These are phyloP conservation scores for Colletotrichum brevisporum DNA, from an alignment of 2,329 filamentous ascomycete species.

Conservation along the genomic window DNA sequence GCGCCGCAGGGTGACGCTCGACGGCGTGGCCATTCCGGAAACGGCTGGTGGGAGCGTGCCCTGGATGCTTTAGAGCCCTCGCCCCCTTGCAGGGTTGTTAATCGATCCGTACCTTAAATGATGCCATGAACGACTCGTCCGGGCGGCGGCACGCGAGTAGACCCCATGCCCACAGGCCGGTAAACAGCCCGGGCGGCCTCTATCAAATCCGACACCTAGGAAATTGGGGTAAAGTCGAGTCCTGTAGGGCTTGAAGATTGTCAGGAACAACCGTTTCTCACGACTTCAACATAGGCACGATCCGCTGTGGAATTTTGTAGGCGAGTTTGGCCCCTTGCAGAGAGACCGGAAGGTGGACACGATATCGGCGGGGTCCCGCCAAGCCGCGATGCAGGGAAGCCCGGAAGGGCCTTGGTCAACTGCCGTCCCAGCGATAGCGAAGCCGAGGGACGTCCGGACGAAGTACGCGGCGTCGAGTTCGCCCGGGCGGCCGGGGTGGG, in stretches of 20 bases:
- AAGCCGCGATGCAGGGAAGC: conserved; percentile 29
- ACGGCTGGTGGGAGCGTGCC: neutral
- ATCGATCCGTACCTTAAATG: neutral
- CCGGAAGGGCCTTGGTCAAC: conserved; percentile 18
- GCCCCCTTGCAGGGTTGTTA: neutral
- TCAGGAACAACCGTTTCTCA: too few relatives aligned
- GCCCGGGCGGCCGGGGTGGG: too few relatives aligned
- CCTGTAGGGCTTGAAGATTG: too few relatives aligned
- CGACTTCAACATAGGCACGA: too few relatives aligned
- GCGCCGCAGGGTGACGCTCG: neutral
- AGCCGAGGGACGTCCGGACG: conserved; percentile 5
- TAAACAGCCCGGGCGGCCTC: neutral
- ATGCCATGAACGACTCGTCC: conserved; percentile 17
- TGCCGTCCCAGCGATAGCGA: conserved; percentile 13
- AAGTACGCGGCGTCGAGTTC: neutral
- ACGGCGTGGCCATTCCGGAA: conserved; percentile 7
- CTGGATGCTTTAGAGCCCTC: neutral
- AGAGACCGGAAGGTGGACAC: too few relatives aligned
- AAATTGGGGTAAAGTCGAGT: too few relatives aligned
- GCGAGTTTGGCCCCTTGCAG: too few relatives aligned
- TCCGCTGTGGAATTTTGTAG: too few relatives aligned
- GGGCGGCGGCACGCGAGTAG: neutral
- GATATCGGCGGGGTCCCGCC: conserved; percentile 25
- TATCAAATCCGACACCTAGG: too few relatives aligned
- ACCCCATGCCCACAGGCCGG: neutral